A percentile compares a stretch with the other conserved stretches of the same genome.
Evolutionary conservation across 805 yeast genomes (phyloP).

Genomic region (Saturnispora sekii): DNA sequence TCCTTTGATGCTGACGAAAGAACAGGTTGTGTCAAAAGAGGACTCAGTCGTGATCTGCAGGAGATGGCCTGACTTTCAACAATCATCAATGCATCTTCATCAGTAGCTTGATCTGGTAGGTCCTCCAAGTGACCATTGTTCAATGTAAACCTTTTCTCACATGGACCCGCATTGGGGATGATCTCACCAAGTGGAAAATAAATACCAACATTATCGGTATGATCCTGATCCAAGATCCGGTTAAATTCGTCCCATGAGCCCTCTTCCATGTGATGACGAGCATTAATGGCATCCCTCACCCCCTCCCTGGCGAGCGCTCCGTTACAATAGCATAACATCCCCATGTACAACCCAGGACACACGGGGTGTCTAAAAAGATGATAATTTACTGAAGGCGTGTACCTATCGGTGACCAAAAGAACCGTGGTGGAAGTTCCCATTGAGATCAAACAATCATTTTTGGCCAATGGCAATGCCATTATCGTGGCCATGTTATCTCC

Average conservation of each 20-base stretch:
- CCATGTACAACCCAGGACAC: conserved; percentile 69
- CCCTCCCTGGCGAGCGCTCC: conserved; percentile 82
- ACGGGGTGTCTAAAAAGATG: conserved; percentile 87
- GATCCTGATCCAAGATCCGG: conserved; percentile 36
- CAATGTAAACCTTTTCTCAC: conserved; percentile 40
- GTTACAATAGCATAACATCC: conserved; percentile 90
- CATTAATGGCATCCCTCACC: conserved; percentile 54
- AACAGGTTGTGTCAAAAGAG: conserved; percentile 37
- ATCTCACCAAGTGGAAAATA: conserved; percentile 89
- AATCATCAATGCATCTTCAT: conserved; percentile 65
- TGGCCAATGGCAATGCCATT: conserved; percentile 64
- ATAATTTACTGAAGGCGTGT: conserved; percentile 69
- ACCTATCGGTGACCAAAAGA: conserved; percentile 67
- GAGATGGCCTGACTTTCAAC: conserved; percentile 83
- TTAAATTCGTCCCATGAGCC: conserved; percentile 55
- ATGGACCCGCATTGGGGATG: conserved; percentile 70
- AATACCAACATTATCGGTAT: conserved; percentile 46
- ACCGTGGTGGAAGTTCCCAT: conserved; percentile 92
- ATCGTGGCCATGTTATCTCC: conserved; percentile 91
- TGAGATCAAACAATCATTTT: conserved; percentile 70
- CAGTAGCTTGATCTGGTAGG: conserved; percentile 34
- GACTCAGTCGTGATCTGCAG: conserved; percentile 71
- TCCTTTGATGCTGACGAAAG: conserved; percentile 2
- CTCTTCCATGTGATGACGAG: conserved; percentile 21
- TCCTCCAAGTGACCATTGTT: conserved; percentile 17